Base-by-base conservation (phyloP, 768 basidiomycete genomes). In the Mycena alexandri region DNA sequence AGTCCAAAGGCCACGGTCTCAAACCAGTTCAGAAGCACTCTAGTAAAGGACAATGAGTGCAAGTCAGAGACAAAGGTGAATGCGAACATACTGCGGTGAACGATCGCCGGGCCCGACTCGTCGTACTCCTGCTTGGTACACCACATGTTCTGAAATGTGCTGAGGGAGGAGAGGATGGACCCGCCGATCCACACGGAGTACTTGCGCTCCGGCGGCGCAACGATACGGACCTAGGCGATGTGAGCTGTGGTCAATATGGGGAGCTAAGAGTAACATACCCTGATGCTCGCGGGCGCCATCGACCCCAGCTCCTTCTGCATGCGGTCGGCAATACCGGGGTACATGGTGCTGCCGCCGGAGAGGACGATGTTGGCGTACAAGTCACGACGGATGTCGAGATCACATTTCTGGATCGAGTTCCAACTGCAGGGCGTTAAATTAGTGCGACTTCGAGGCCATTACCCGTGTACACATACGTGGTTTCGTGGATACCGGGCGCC, bases 221-320 rank as follows among this genome's bases (percentile, higher is more conserved):
- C 87, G 68, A 89, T 87, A 65, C 75, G 60, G 34, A 70, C 65
- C 65, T 67, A 8, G 34, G 25, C 5, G 19, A 41, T 22, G 25
- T 22, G 19, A 38, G 34, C 41, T 0, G 19, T 29, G 10, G 19
- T 38, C 10, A 2, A 19, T 2, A 19, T 17, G 11, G 25, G 11
- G 19, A 19, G 11, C 21, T 11, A 36, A 24, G 19, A 14, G 29
- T 7, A 17, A 48, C 53, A 6, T 8, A 79, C 81, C 86, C 89
- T 89, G 85, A 91, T 86, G 73, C 86, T 87, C 64, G 86, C 84
- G 46, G 89, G 87, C 62, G 87, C 84, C 71, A 89, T 83, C 24
- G 85, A 79, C 60, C 85, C 87, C 74, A 91, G 84, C 80, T 91
- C 89, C 83, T 88, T 90, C 80, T 89, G 86, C 88, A 90, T 89